Percentiles rank a stretch among this genome's conserved stretches.
Conservation (phyloP, 2,329 filamentous ascomycete genomes). For the Penicillium psychrosexuale region DNA sequence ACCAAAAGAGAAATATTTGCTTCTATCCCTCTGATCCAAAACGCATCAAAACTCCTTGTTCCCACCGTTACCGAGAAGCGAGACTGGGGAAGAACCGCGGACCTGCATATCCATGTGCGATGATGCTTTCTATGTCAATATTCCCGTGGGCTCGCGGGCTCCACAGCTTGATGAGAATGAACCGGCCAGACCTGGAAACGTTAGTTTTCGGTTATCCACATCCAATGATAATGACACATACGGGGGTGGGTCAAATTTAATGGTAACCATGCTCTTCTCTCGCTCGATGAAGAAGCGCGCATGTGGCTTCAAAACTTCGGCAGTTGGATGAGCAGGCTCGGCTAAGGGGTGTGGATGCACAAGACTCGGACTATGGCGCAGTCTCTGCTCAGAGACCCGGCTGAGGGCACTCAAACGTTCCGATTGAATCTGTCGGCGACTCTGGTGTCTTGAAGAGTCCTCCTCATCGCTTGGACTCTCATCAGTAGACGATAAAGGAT, state of each 20-base stretch:
- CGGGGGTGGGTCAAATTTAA: slow-evolving; percentile 62
- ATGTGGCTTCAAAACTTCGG: slow-evolving; percentile 64
- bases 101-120: slow-evolving; percentile 79
- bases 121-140: slow-evolving; percentile 85
- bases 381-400: slow-evolving; percentile 14
- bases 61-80: background rate
- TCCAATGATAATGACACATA: slow-evolving; percentile 24
- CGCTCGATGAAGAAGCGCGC: slow-evolving; percentile 81
- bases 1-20: background rate
- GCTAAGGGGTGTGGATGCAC: slow-evolving; percentile 27
- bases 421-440: slow-evolving; percentile 28
- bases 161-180: slow-evolving; percentile 88
- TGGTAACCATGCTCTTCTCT: slow-evolving; percentile 78
- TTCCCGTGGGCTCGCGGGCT: slow-evolving; percentile 70
- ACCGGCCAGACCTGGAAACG: slow-evolving; percentile 64
- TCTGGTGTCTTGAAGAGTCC: slow-evolving; percentile 18
- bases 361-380: slow-evolving; percentile 26
- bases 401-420: slow-evolving; percentile 20
- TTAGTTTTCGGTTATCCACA: background rate
- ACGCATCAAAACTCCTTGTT: background rate
- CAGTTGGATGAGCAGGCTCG: slow-evolving; percentile 2
- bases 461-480: slow-evolving; percentile 32
- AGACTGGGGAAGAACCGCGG: slow-evolving; percentile 74
- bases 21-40: background rate
- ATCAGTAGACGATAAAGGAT: slow-evolving; percentile 33